These are phyloP conservation scores for Salix purpurea DNA, from an alignment of 345 rosid genomes.

Conservation along the genomic window DNA sequence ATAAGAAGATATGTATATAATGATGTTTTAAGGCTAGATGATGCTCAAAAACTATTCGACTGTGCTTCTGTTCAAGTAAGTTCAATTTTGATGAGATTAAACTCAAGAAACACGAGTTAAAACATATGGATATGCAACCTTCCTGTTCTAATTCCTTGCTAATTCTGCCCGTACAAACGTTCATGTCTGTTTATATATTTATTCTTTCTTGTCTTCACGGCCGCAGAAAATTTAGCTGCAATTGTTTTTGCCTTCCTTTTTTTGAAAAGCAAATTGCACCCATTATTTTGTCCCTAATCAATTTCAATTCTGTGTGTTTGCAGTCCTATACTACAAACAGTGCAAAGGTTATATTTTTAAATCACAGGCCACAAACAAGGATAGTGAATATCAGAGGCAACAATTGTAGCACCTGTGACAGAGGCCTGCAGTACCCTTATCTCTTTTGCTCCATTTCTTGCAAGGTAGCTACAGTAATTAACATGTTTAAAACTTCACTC, in stretches of 20 bases:
- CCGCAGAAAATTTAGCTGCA: neutral
- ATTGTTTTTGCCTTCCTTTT: neutral
- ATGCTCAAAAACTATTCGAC: slow-evolving; percentile 65
- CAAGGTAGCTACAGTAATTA: slow-evolving; percentile 49
- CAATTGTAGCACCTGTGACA: slow-evolving; percentile 61
- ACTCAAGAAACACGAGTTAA: neutral
- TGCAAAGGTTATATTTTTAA: slow-evolving; percentile 79
- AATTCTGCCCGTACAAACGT: neutral
- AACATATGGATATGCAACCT: neutral
- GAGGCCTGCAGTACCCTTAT: slow-evolving; percentile 65
- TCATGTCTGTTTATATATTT: neutral
- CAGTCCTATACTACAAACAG: slow-evolving; percentile 79
- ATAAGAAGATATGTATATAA: slow-evolving; percentile 83
- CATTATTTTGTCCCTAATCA: neutral
- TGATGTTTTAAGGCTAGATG: slow-evolving; percentile 69
- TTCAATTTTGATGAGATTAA: neutral
- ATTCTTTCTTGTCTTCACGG: neutral
- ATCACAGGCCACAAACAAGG: slow-evolving; percentile 66
- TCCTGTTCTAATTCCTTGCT: no score
- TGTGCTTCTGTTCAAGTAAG: slow-evolving; percentile 77
- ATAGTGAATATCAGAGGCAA: slow-evolving; percentile 66
- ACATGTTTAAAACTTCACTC: slow-evolving; percentile 1
- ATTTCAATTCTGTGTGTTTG: neutral
- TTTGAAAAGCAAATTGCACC: neutral
- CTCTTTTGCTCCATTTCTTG: slow-evolving; percentile 79